Percentiles rank a stretch among this genome's conserved stretches.
Evolutionary conservation across 1,284 basidiomycete species (phyloP).

Genomic region (Termitomyces sp.): DNA sequence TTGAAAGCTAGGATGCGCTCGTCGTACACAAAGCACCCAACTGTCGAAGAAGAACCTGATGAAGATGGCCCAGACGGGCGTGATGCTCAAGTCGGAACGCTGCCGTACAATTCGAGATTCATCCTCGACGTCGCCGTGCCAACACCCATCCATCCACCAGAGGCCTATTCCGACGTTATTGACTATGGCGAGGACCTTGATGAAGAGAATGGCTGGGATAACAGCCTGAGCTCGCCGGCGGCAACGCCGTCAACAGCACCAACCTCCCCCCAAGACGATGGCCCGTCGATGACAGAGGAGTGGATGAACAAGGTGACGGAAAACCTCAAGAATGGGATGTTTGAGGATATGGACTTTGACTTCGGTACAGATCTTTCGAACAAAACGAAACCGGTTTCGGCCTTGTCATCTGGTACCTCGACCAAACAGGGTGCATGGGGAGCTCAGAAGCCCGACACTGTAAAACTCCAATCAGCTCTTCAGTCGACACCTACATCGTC

Average conservation of each 20-base stretch:
- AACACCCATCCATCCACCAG: slow-evolving; percentile 34
- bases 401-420: slow-evolving; percentile 6
- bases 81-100: slow-evolving; percentile 21
- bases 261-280: slow-evolving; percentile 21
- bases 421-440: slow-evolving; percentile 7
- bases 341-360: slow-evolving; percentile 9
- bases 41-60: slow-evolving; percentile 44
- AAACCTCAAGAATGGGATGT: slow-evolving; percentile 17
- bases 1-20: slow-evolving; percentile 2
- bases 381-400: slow-evolving; percentile 6
- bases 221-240: slow-evolving; percentile 16
- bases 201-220: slow-evolving; percentile 16
- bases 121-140: slow-evolving; percentile 33
- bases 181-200: slow-evolving; percentile 27
- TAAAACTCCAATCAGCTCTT: slow-evolving; percentile 13
- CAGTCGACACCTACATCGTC: slow-evolving; percentile 9
- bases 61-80: slow-evolving; percentile 34
- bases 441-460: slow-evolving; percentile 13
- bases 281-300: slow-evolving; percentile 17
- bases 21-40: slow-evolving; percentile 29
- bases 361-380: slow-evolving; percentile 3
- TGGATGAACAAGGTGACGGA: slow-evolving; percentile 16
- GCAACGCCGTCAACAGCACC: slow-evolving; percentile 24
- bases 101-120: slow-evolving; percentile 33
- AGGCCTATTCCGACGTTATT: slow-evolving; percentile 33